phyloP scores from a whole-genome alignment of 805 yeast species.

The Lachancea cidri region DNA sequence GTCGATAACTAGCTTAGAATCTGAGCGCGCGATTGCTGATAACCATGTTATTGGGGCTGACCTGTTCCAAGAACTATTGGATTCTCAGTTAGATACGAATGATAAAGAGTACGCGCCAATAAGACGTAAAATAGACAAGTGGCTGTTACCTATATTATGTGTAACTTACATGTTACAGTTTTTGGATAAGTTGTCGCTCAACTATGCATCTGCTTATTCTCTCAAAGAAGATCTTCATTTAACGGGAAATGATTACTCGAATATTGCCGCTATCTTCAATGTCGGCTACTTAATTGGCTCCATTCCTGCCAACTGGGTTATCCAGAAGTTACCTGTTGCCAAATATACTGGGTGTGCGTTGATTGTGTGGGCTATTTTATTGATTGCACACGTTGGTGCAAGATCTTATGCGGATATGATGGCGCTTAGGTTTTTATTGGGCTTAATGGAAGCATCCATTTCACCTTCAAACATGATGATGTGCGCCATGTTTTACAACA shows the following conservation, averaged over 20 bases:
- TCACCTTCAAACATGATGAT: constrained; percentile 34
- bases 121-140: constrained; percentile 20
- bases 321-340: constrained; percentile 24
- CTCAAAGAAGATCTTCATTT: constrained; percentile 34
- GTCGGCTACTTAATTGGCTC: constrained; percentile 36
- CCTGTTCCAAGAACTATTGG: constrained; percentile 13
- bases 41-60: constrained; percentile 17
- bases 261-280: constrained; percentile 39
- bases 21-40: constrained; percentile 1
- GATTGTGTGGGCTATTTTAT: constrained; percentile 15
- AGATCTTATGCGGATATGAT: constrained; percentile 15
- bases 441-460: constrained; percentile 28
- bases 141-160: constrained; percentile 18
- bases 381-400: constrained; percentile 18
- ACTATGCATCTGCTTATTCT: constrained; percentile 18
- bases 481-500: constrained; percentile 32
- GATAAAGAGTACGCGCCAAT: constrained; percentile 16
- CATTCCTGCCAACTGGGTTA: constrained; percentile 17
- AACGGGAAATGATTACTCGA: constrained; percentile 35
- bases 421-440: constrained; percentile 22
- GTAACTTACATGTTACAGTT: constrained; percentile 20
- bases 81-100: constrained; percentile 10
- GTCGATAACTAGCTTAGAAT: not conserved
- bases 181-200: constrained; percentile 16
- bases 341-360: constrained; percentile 21